A percentile compares a stretch with the other conserved stretches of the same genome.
These are phyloP conservation scores for Macrolepiota fuliginosa DNA, from an alignment of 768 basidiomycete genomes.

Conservation along the genomic window DNA sequence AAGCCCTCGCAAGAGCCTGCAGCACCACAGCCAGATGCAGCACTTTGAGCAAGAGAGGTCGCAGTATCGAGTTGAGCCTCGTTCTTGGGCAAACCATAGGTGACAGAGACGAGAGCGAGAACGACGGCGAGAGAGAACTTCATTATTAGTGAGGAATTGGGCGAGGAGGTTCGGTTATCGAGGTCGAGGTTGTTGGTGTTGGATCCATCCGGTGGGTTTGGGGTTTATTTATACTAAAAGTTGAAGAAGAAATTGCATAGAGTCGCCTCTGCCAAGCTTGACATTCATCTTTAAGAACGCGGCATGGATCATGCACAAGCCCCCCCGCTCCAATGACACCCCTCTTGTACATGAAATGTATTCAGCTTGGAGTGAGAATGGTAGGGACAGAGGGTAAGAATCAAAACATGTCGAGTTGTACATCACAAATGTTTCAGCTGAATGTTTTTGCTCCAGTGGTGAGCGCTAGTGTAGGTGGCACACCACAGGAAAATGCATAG, in stretches of 20 bases:
- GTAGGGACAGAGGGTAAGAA: neutral
- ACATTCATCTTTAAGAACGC: neutral
- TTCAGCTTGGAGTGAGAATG: neutral
- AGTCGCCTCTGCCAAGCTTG: neutral
- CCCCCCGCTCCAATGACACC: neutral
- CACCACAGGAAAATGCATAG: neutral
- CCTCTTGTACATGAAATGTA: neutral
- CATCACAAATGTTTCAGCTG: neutral
- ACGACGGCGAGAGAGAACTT: neutral
- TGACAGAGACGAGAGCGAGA: neutral
- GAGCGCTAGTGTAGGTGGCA: neutral
- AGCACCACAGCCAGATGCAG: neutral
- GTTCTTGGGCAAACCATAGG: neutral
- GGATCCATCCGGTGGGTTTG: neutral
- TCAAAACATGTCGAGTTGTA: neutral
- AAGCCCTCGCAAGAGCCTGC: neutral
- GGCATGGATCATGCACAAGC: neutral
- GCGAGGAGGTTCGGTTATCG: neutral
- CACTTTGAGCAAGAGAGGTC: neutral
- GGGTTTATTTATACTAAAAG: neutral
- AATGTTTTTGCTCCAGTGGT: neutral
- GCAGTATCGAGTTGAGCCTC: neutral
- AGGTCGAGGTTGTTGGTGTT: neutral
- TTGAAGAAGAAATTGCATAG: neutral
- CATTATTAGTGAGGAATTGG: neutral